A percentile compares a stretch with the other conserved stretches of the same genome.
Evolutionary conservation across 495 filamentous ascomycete species (phyloP).

Genomic region (Neurospora sp.): DNA sequence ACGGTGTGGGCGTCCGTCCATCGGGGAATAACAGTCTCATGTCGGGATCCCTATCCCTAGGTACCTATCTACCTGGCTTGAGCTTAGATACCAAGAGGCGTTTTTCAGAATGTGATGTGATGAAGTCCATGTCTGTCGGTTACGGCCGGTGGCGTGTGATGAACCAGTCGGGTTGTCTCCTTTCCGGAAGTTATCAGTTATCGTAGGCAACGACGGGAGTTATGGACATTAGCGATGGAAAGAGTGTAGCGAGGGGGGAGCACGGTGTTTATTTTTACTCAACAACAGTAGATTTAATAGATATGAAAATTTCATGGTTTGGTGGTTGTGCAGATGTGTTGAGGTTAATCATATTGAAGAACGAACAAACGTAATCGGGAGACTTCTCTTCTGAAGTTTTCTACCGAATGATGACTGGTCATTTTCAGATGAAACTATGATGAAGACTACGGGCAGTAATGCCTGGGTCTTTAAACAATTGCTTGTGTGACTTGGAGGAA

Average conservation of each 20-base stretch:
- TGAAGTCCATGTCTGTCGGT: background rate
- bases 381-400: background rate
- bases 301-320: too few relatives aligned
- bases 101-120: background rate
- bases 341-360: background rate
- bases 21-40: background rate
- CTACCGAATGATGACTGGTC: background rate
- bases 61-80: too few relatives aligned
- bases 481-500: too few relatives aligned
- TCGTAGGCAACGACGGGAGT: background rate
- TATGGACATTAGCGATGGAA: background rate
- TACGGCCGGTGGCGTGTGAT: background rate
- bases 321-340: background rate
- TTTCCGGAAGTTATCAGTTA: background rate
- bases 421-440: background rate
- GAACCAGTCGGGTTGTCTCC: background rate
- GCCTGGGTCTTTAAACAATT: too few relatives aligned
- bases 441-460: too few relatives aligned
- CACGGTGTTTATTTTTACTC: background rate
- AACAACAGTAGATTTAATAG: too few relatives aligned
- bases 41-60: too few relatives aligned
- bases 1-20: background rate
- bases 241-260: background rate
- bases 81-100: too few relatives aligned
- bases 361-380: background rate